phyloP scores from a whole-genome alignment of 2,329 filamentous ascomycete genomes.

The Fusarium subglutinans region DNA sequence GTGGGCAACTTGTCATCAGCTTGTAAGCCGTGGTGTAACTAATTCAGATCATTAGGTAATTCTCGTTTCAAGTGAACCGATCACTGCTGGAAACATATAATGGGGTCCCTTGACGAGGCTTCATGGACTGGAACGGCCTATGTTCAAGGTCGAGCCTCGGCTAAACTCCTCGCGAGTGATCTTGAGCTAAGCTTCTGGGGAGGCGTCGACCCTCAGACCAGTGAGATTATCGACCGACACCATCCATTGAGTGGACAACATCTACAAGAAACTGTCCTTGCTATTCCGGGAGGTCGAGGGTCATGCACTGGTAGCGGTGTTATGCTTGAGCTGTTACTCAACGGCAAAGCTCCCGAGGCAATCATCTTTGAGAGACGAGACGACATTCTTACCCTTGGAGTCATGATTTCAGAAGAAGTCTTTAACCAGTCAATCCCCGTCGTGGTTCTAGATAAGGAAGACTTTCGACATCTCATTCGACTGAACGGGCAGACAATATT shows the following conservation, averaged over 20 bases:
- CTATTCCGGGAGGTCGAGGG: conserved; percentile 56
- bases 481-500: conserved; percentile 1
- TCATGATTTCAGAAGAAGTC: conserved; percentile 53
- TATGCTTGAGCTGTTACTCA: conserved; percentile 56
- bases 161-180: conserved; percentile 41
- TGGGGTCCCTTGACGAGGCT: conserved; percentile 10
- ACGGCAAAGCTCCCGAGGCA: conserved; percentile 49
- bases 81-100: not conserved
- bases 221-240: conserved; percentile 54
- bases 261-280: conserved; percentile 49
- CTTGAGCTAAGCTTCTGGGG: conserved; percentile 57
- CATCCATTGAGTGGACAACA: conserved; percentile 50
- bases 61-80: not conserved
- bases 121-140: conserved; percentile 28
- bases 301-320: conserved; percentile 58
- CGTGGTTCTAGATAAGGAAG: conserved; percentile 37
- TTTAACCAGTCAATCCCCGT: conserved; percentile 54
- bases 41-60: not conserved
- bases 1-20: not conserved
- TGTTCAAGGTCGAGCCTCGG: conserved; percentile 41
- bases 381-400: conserved; percentile 56
- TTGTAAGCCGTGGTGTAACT: not conserved
- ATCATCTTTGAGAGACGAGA: conserved; percentile 54
- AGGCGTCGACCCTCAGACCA: conserved; percentile 52
- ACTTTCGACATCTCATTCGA: conserved; percentile 21